Percentiles rank a stretch among this genome's conserved stretches.
These are phyloP conservation scores for Xylaria sp. DNA, from an alignment of 2,329 filamentous ascomycete genomes.

Conservation along the genomic window DNA sequence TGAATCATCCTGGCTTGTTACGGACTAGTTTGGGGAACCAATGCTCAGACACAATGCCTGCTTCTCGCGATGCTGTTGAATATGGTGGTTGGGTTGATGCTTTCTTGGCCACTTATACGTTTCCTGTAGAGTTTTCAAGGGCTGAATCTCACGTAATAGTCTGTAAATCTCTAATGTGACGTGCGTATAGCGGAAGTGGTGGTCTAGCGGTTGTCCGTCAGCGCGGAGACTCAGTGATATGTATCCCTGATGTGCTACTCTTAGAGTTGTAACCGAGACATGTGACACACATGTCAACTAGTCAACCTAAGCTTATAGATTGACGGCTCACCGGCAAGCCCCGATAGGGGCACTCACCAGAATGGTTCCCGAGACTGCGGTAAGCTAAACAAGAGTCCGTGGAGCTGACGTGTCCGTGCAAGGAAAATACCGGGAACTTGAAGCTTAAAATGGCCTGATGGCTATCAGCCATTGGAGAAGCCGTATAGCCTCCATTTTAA, in stretches of 20 bases:
- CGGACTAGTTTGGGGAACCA: no score
- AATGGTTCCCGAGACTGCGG: not conserved
- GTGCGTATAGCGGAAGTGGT: no score
- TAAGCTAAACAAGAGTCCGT: not conserved
- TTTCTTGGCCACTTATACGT: not conserved
- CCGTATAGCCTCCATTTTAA: not conserved
- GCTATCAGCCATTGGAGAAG: not conserved
- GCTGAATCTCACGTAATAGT: not conserved
- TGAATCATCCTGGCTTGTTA: no score
- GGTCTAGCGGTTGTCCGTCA: no score
- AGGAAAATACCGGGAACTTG: slow-evolving; percentile 1
- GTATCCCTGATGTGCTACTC: not conserved
- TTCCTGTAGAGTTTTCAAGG: not conserved
- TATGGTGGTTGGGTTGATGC: not conserved
- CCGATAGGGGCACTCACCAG: not conserved
- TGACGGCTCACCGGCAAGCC: not conserved
- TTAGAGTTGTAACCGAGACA: not conserved
- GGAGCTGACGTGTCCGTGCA: not conserved
- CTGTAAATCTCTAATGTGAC: not conserved
- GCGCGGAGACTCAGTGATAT: not conserved
- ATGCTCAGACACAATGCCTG: not conserved
- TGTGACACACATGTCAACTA: not conserved
- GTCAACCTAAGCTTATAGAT: not conserved
- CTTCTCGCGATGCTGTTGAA: not conserved
- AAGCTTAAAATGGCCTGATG: not conserved